Conservation (phyloP, 441 rosid species). For the Croton setiger region DNA sequence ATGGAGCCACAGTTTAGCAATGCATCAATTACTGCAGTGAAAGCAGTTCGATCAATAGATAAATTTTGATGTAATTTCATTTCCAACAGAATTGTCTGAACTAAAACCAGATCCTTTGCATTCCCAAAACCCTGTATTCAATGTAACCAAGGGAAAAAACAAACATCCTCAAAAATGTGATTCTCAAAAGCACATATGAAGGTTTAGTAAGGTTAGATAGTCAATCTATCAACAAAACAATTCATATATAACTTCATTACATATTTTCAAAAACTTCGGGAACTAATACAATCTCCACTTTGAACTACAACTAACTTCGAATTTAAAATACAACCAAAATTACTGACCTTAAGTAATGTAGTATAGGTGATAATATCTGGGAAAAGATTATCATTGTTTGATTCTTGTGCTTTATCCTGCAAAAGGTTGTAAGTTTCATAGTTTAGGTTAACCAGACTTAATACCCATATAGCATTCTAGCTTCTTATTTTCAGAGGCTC, state of each 20-base stretch:
- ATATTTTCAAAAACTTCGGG: not conserved
- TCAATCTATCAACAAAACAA: not conserved
- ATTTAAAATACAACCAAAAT: conserved; percentile 12
- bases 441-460: conserved; percentile 22
- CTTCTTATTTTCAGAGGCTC: conserved; percentile 32
- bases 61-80: conserved; percentile 48
- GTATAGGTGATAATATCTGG: conserved; percentile 72
- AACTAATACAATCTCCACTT: not conserved
- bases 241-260: not conserved
- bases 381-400: conserved; percentile 27
- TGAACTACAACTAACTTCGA: conserved; percentile 11
- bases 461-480: conserved; percentile 28
- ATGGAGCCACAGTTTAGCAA: conserved; percentile 55
- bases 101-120: conserved; percentile 45
- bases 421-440: conserved; percentile 15
- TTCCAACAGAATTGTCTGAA: conserved; percentile 44
- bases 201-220: no score
- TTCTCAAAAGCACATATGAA: not conserved
- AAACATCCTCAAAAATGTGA: not conserved
- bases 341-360: conserved; percentile 56
- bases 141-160: conserved; percentile 6
- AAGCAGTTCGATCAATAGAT: conserved; percentile 59
- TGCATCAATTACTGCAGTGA: conserved; percentile 64
- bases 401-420: conserved; percentile 51
- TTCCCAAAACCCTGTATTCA: conserved; percentile 51